These are phyloP conservation scores for Penicillium italicum DNA, from an alignment of 2,329 filamentous ascomycete species.

Conservation along the genomic window DNA sequence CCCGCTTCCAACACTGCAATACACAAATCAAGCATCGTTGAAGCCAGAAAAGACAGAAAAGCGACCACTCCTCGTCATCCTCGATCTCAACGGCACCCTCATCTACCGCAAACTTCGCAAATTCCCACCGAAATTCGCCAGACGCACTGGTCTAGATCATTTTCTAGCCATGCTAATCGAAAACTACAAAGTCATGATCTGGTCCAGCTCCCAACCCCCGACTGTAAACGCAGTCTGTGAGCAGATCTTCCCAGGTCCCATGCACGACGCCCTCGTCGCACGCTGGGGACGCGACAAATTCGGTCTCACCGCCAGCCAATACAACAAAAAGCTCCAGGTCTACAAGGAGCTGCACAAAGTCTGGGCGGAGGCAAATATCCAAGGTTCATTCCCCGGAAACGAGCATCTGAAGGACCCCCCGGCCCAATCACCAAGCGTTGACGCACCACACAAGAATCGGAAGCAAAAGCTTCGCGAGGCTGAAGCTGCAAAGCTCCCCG, in stretches of 20 bases:
- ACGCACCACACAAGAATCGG: not conserved
- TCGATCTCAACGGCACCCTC: conserved; percentile 92
- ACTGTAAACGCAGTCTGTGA: conserved; percentile 64
- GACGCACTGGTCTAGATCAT: conserved; percentile 62
- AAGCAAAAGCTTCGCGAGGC: conserved; percentile 5
- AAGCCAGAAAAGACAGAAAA: conserved; percentile 45
- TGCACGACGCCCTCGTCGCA: conserved; percentile 58
- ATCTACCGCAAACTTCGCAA: conserved; percentile 63
- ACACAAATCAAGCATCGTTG: conserved; percentile 55
- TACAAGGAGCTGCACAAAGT: conserved; percentile 79
- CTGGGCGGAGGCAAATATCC: conserved; percentile 57
- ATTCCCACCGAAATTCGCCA: conserved; percentile 54
- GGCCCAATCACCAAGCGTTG: not conserved
- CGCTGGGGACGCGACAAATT: conserved; percentile 78
- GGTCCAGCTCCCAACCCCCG: conserved; percentile 75
- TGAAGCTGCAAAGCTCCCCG: conserved; percentile 24
- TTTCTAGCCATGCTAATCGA: conserved; percentile 74
- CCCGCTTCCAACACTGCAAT: conserved; percentile 58
- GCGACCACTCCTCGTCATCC: conserved; percentile 70
- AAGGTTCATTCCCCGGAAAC: conserved; percentile 41
- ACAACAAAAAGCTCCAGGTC: conserved; percentile 69
- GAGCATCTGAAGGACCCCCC: not conserved
- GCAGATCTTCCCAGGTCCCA: conserved; percentile 55
- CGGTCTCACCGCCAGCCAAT: conserved; percentile 62
- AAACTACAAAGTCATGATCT: conserved; percentile 78